Evolutionary conservation across 495 filamentous ascomycete genomes (phyloP).

Genomic region (Tuber brumale): DNA sequence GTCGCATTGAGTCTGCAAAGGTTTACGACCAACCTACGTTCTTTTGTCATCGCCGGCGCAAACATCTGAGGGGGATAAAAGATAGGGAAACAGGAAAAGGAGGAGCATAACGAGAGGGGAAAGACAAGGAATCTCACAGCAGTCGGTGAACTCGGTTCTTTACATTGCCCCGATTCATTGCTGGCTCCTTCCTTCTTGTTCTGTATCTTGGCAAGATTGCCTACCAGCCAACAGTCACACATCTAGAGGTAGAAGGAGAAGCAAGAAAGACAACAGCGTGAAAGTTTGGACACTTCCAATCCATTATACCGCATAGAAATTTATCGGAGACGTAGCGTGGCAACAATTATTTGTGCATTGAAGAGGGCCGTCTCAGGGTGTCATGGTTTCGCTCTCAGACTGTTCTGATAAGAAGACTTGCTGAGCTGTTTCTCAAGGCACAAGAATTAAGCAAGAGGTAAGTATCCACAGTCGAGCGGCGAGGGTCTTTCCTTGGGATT

Average conservation of each 20-base stretch:
- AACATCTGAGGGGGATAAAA: not conserved
- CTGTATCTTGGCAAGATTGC: not conserved
- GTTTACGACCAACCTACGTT: not conserved
- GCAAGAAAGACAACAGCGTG: not conserved
- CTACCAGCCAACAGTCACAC: not conserved
- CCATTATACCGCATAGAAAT: not conserved
- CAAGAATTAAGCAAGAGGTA: not conserved
- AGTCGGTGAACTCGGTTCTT: not conserved
- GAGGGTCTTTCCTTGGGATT: not conserved
- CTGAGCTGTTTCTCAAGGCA: slow-evolving; percentile 1
- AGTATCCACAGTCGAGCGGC: not conserved
- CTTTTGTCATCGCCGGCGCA: not conserved
- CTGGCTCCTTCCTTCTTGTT: not conserved
- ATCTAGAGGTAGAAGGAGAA: not conserved
- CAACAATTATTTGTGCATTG: not conserved
- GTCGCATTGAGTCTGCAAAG: not conserved
- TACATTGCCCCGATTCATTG: not conserved
- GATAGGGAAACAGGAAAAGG: not conserved
- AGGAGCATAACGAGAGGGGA: not conserved
- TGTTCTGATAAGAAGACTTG: not conserved
- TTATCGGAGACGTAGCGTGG: not conserved
- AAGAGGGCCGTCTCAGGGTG: not conserved
- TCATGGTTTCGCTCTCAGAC: not conserved
- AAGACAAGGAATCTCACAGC: not conserved
- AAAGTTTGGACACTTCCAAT: not conserved